These are phyloP conservation scores for Dichomitus squalens DNA, from an alignment of 1,284 basidiomycete genomes.

Conservation along the genomic window DNA sequence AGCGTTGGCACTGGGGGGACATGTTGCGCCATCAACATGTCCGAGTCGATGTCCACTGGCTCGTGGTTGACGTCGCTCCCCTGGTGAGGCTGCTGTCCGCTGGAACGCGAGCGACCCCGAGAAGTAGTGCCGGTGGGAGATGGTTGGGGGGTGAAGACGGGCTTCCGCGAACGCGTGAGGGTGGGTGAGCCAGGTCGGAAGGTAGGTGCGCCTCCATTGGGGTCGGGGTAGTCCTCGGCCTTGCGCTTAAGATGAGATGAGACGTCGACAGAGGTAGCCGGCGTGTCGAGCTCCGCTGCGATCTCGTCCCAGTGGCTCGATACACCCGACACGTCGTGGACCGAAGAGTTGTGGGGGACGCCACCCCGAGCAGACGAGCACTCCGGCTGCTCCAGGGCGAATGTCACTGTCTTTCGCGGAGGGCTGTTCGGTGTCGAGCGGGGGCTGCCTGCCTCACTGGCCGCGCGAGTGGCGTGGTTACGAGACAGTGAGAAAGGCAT, in stretches of 20 bases:
- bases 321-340: background rate
- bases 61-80: background rate
- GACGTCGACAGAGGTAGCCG: background rate
- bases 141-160: background rate
- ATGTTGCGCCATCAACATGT: background rate
- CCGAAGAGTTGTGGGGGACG: no score
- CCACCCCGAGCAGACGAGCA: background rate
- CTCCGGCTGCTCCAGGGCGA: conserved; percentile 2
- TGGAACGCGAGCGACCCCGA: background rate
- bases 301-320: conserved; percentile 4
- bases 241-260: background rate
- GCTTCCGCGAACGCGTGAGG: background rate
- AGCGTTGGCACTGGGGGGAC: background rate
- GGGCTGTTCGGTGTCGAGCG: background rate
- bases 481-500: conserved; percentile 1
- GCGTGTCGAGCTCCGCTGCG: conserved; percentile 3
- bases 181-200: background rate
- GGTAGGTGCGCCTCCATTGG: background rate
- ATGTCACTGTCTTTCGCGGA: conserved; percentile 13
- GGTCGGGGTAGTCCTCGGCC: background rate
- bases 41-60: background rate
- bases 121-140: background rate
- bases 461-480: background rate
- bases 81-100: no score
- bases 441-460: background rate